Conservation (phyloP, 257 asterid genomes). For the Parsonsia alboflavescens region DNA sequence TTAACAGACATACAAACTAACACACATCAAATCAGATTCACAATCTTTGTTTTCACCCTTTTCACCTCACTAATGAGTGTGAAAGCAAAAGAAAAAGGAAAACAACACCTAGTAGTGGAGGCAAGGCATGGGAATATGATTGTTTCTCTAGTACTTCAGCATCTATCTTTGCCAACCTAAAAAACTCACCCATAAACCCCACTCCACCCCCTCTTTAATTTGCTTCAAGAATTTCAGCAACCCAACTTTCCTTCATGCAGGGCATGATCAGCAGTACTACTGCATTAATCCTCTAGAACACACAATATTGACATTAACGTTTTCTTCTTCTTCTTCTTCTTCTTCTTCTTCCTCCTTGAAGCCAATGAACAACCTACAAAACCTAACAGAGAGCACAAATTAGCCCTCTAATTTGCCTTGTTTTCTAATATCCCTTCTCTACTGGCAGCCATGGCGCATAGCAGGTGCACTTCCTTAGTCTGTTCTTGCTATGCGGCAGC, state of each 20-base stretch:
- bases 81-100: constrained; percentile 27
- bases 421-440: constrained; percentile 5
- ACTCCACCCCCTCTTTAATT: background rate
- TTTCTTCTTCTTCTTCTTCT: background rate
- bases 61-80: constrained; percentile 31
- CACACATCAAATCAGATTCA: too few species aligned
- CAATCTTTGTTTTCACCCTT: background rate
- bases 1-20: too few species aligned
- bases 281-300: background rate
- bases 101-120: constrained; percentile 45
- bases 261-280: background rate
- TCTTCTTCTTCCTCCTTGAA: background rate
- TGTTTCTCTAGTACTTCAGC: constrained; percentile 23
- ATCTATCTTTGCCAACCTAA: constrained; percentile 12
- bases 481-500: constrained; percentile 65
- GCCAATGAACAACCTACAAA: constrained; percentile 1
- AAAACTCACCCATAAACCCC: constrained; percentile 13
- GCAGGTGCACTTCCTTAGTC: constrained; percentile 48
- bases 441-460: constrained; percentile 48
- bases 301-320: background rate
- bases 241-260: constrained; percentile 3
- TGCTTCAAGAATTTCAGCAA: constrained; percentile 14
- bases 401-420: background rate
- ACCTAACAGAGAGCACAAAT: background rate
- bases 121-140: constrained; percentile 39